Evolutionary conservation across 176 grass and related monocot species (phyloP), one percentile per base, ranked within the genome.

Genomic region (Carex myosuroides): DNA sequence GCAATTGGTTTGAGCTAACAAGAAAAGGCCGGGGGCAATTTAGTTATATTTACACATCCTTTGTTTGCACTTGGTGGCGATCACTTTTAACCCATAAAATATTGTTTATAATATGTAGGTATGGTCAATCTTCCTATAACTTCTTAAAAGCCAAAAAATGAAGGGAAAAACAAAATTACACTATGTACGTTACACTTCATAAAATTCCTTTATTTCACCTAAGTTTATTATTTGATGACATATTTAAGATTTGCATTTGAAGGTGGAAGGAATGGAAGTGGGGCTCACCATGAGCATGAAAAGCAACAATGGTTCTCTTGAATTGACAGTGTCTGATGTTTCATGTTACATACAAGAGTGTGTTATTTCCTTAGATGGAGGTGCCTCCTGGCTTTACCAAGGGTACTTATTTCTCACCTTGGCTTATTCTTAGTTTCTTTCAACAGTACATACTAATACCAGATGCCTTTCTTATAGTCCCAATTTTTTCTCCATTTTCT

Each of bases 361-460:
- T 46, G 54, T 88, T 44, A 93, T 98, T 84, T 91, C 91, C 56
- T 85, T 98, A 80, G 87, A 90, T 92, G 92, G 96, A 87, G 96
- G 96, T 83, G 93, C 95, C 39, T 98, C 95, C 89, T 98, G 95
- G 95, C 88, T 98, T 87, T 98, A 98, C 89, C 95, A 98, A 90
- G 95, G 95, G 95, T 98, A 93, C 69, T 87, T 0, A 70, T 86
- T 84, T 58, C 56, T 64, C 75, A 30, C 21, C 48, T 77, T 56
- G 22, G 29, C 50, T 77, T 52, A 44, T 73, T 76, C 68, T 32
- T 70, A 20, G 35, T n/a, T 70, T 69, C 30, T 18, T 39, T 69
- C 16, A 8, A 41, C 30, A 69, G 33, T 68, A 39, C 64, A 68
- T 37, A 17, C 65, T 39, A 17, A 17, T 39, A 17, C 33, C 65